Evolutionary conservation across 768 basidiomycete genomes (phyloP).

Genomic region (Panaeolus papilionaceus): DNA sequence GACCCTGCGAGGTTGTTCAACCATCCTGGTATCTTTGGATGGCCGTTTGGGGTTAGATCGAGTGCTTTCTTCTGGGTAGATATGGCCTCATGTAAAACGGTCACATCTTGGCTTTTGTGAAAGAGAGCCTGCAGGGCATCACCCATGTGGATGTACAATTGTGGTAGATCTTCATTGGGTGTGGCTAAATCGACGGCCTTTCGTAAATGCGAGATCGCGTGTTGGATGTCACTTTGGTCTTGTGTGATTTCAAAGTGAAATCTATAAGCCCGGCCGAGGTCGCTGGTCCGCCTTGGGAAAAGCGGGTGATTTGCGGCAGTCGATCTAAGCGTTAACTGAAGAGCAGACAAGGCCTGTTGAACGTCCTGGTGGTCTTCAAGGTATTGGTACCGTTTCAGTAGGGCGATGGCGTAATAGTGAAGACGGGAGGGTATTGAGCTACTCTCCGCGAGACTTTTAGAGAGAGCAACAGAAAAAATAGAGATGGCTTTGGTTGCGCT

Average conservation of each 20-base stretch:
- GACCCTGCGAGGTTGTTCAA: conserved; percentile 14
- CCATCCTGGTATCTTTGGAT: conserved; percentile 14
- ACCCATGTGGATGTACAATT: conserved; percentile 7
- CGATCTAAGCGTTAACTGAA: not conserved
- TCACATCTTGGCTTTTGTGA: not conserved
- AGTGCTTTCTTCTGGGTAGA: conserved; percentile 9
- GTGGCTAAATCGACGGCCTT: not conserved
- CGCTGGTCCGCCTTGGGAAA: not conserved
- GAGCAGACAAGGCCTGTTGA: not conserved
- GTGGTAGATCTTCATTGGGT: not conserved
- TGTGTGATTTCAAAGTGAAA: not conserved
- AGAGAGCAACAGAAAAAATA: not conserved
- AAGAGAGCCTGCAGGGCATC: conserved; percentile 7
- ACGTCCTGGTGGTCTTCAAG: not conserved
- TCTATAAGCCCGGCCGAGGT: not conserved
- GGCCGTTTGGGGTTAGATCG: not conserved
- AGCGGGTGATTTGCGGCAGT: not conserved
- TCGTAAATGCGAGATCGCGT: not conserved
- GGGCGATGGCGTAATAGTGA: not conserved
- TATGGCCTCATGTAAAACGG: conserved; percentile 17
- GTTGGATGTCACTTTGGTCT: not conserved
- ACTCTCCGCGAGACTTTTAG: not conserved
- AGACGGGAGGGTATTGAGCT: not conserved
- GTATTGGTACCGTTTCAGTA: not conserved
- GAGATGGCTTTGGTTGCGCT: not conserved